These are phyloP conservation scores for Pyricularia grisea DNA, from an alignment of 2,329 filamentous ascomycete species.

Conservation along the genomic window DNA sequence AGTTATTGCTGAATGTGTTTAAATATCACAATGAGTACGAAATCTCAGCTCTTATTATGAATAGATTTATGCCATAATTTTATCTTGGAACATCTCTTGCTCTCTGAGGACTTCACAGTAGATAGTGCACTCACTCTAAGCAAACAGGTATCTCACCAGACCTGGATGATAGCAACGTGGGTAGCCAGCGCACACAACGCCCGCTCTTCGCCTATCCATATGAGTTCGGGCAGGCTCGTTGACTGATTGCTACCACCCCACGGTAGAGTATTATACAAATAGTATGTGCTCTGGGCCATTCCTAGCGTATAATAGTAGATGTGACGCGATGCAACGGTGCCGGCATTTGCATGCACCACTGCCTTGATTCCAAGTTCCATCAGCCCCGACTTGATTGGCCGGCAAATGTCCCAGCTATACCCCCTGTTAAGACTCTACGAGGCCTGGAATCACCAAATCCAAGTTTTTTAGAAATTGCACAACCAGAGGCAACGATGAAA, in stretches of 20 bases:
- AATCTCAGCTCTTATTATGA: no score
- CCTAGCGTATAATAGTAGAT: not conserved
- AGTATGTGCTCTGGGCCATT: no score
- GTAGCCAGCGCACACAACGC: no score
- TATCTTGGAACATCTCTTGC: not conserved
- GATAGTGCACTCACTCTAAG: no score
- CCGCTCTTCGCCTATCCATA: no score
- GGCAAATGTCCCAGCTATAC: not conserved
- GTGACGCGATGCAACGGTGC: not conserved
- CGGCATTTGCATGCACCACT: not conserved
- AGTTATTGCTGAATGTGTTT: not conserved
- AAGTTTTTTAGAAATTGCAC: not conserved
- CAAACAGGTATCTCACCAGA: no score
- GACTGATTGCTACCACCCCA: no score
- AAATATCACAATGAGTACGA: not conserved
- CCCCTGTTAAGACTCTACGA: not conserved
- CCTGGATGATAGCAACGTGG: no score
- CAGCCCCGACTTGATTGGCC: not conserved
- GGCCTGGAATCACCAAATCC: not conserved
- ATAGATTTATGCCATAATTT: not conserved
- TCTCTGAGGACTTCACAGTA: no score
- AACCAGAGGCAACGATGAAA: not conserved
- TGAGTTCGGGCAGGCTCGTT: no score
- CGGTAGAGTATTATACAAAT: no score
- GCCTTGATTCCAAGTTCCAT: not conserved